Evolutionary conservation across 257 asterid genomes (phyloP), one percentile per base, ranked within the genome.

Genomic region (Nicotiana noctiflora): DNA sequence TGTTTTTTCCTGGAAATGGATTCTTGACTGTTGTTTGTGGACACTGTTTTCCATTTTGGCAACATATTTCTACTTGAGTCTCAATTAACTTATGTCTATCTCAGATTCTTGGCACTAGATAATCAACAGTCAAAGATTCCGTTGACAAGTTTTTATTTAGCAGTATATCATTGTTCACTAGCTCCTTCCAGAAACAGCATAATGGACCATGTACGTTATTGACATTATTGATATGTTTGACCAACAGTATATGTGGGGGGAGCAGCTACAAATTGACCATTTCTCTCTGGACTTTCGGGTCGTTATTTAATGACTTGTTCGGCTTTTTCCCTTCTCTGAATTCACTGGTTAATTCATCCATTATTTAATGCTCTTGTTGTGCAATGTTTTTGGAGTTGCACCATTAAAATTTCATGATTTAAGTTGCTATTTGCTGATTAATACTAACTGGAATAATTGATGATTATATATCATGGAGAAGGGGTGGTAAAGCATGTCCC

Each of bases 231-330:
- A 21, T 74, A 49, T 49, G 25, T 1, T 1, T 25, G 79, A 49
- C 79, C 61, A 74, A 49, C 79, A 25, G 61, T 74, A 49, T 49
- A 23, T 74, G 44, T 49, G 62, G 79, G 79, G 40, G 79, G 40
- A 23, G 49, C 78, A 23, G 78, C 61, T 74, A 23, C 14, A 70
- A 23, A 23, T 46, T 23, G 78, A 23, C 61, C 23, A 49, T 49
- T 74, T 74, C 59, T 21, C 34, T 70, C 59, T 70, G 14, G 23
- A 46, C 59, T 46, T 12, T 14, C 7, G 34, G 29, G 25, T 56
- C 6, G 61, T 17, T 56, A 19, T 5, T 56, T 56, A 17, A 56
- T 56, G 62, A 56, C 2, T 56, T 56, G 8, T 18, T 18, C 10
- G 6, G 25, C 11, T 18, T 56, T 56, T 56, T 56, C 25, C 59